Conservation (phyloP, 768 basidiomycete species). For the Bullera alba region DNA sequence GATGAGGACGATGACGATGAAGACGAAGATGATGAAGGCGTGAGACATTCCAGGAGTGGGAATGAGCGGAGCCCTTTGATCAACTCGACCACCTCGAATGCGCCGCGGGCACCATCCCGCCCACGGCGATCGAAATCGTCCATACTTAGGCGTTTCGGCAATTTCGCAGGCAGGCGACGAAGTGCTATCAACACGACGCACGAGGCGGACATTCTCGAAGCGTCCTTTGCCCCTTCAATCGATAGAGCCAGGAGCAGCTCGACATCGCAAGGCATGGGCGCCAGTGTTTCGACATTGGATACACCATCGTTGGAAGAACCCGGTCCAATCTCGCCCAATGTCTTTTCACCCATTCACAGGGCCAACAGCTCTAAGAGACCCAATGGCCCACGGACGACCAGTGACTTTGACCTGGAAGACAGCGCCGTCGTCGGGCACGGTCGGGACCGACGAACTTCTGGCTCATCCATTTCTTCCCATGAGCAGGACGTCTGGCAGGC, state of each 20-base stretch:
- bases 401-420: constrained; percentile 2
- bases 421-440: background rate
- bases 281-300: constrained; percentile 8
- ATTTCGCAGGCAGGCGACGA: constrained; percentile 15
- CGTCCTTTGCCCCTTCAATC: constrained; percentile 13
- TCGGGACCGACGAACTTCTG: constrained; percentile 24
- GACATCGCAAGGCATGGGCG: constrained; percentile 10
- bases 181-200: constrained; percentile 16
- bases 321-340: background rate
- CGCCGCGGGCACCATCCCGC: background rate
- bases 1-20: constrained; percentile 38
- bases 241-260: constrained; percentile 11
- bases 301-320: background rate
- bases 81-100: background rate
- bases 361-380: background rate
- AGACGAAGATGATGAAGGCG: constrained; percentile 2
- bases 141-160: constrained; percentile 13
- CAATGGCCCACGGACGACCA: background rate
- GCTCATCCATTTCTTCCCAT: constrained; percentile 37
- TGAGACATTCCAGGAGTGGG: no score
- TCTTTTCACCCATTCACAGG: background rate
- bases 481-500: constrained; percentile 21
- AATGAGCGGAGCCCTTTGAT: constrained; percentile 17
- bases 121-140: background rate
- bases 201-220: constrained; percentile 42